Conservation (phyloP, 78 protist genomes). For the Dictyostelium brefeldianum region DNA sequence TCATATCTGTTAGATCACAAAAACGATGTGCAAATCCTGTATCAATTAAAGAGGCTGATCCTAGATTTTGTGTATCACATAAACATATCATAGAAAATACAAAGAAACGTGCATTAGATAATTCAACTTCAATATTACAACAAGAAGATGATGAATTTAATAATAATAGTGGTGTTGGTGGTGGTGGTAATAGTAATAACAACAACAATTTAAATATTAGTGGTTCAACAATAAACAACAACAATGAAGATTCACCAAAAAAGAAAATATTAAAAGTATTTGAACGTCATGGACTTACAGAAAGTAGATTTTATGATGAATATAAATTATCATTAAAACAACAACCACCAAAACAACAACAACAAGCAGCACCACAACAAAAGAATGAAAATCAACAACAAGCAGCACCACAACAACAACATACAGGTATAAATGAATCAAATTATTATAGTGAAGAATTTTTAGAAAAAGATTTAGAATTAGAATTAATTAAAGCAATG, state of each 20-base stretch:
- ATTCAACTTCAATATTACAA: too few relatives aligned
- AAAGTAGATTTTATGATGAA: conserved; percentile 49
- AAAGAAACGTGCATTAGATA: conserved; percentile 25
- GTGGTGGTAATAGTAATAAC: neutral
- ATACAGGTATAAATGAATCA: conserved; percentile 15
- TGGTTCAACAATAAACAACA: too few relatives aligned
- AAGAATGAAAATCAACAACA: neutral
- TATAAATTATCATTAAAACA: neutral
- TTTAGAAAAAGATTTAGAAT: conserved; percentile 17
- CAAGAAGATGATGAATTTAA: neutral
- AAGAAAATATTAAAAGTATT: conserved; percentile 17
- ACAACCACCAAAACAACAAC: neutral
- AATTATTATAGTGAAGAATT: conserved; percentile 25
- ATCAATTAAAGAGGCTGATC: neutral
- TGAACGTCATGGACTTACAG: conserved; percentile 40
- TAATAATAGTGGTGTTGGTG: neutral
- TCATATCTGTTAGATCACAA: conserved; percentile 29
- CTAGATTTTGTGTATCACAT: conserved; percentile 58
- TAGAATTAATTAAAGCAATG: conserved; percentile 7
- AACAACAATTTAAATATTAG: too few relatives aligned
- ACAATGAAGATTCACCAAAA: neutral
- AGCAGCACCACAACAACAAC: neutral
- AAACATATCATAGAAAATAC: conserved; percentile 46
- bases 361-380: conserved; percentile 3
- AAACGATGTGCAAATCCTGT: conserved; percentile 54